A percentile compares a stretch with the other conserved stretches of the same genome.
phyloP scores from a whole-genome alignment of 495 filamentous ascomycete genomes.

The Neurospora tetrasperma region DNA sequence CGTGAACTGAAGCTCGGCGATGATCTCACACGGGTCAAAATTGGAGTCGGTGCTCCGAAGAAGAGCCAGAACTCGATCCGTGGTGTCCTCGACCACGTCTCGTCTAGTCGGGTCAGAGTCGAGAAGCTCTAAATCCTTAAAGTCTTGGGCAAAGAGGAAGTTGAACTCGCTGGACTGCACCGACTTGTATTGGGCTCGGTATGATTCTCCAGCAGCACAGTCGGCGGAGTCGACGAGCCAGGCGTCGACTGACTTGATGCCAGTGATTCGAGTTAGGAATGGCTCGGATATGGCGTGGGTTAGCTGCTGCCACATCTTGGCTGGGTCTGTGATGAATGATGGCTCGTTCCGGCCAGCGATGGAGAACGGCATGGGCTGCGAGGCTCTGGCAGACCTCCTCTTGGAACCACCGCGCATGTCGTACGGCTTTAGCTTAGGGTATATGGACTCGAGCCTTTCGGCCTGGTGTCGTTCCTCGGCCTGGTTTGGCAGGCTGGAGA shows the following conservation, averaged over 20 bases:
- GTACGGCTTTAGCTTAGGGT: conserved; percentile 31
- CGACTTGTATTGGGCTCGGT: conserved; percentile 13
- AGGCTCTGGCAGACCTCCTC: neutral
- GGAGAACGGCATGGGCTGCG: neutral
- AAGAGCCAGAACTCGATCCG: conserved; percentile 18
- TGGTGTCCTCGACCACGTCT: conserved; percentile 23
- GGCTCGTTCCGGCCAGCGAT: conserved; percentile 1
- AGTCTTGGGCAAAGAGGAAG: conserved; percentile 46
- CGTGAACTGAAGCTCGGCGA: conserved; percentile 82
- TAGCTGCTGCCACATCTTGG: conserved; percentile 31
- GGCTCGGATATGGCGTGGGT: conserved; percentile 38
- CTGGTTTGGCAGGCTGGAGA: conserved; percentile 30
- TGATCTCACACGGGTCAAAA: conserved; percentile 37
- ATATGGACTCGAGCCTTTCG: conserved; percentile 25
- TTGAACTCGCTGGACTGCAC: conserved; percentile 23
- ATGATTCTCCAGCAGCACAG: conserved; percentile 19
- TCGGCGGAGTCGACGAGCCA: conserved; percentile 45
- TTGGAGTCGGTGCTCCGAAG: conserved; percentile 7
- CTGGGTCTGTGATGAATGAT: conserved; percentile 5
- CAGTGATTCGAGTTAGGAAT: conserved; percentile 40
- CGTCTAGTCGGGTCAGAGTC: conserved; percentile 35
- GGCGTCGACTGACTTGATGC: conserved; percentile 24
- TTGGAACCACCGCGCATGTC: conserved; percentile 7
- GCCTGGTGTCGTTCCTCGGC: conserved; percentile 26
- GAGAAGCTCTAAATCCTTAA: conserved; percentile 60